These are phyloP conservation scores for Phytophthora litchii DNA, from an alignment of 352 stramenopile species.

Conservation along the genomic window DNA sequence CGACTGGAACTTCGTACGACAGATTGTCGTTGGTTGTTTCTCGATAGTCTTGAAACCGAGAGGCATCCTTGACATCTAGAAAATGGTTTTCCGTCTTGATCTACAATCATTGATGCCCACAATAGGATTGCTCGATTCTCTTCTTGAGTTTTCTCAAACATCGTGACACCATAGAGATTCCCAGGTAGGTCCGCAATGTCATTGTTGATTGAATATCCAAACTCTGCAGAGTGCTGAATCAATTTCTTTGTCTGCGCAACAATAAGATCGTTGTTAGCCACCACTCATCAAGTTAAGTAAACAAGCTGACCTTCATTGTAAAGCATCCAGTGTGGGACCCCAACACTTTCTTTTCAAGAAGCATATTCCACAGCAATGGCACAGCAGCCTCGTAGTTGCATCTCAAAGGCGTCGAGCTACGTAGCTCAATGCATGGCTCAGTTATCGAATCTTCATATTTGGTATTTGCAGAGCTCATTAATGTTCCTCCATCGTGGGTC, in stretches of 20 bases:
- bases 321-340: conserved; percentile 5
- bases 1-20: conserved; percentile 12
- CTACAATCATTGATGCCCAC: conserved; percentile 19
- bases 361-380: conserved; percentile 18
- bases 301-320: conserved; percentile 8
- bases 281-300: background rate
- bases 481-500: background rate
- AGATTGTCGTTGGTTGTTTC: background rate
- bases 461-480: conserved; percentile 6
- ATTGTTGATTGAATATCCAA: conserved; percentile 10
- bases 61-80: conserved; percentile 17
- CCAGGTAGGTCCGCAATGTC: background rate
- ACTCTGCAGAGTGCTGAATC: conserved; percentile 9
- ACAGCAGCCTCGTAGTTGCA: conserved; percentile 1
- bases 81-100: conserved; percentile 3
- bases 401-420: conserved; percentile 5
- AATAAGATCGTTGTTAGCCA: background rate
- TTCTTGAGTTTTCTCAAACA: conserved; percentile 13
- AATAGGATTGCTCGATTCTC: conserved; percentile 2
- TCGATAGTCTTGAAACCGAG: conserved; percentile 1
- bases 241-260: conserved; percentile 2
- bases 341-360: conserved; percentile 11
- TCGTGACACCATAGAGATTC: conserved; percentile 10
- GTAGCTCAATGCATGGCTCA: conserved; percentile 14
- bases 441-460: conserved; percentile 10